Evolutionary conservation across 2,329 filamentous ascomycete species (phyloP).

Genomic region (Drechmeria coniospora): DNA sequence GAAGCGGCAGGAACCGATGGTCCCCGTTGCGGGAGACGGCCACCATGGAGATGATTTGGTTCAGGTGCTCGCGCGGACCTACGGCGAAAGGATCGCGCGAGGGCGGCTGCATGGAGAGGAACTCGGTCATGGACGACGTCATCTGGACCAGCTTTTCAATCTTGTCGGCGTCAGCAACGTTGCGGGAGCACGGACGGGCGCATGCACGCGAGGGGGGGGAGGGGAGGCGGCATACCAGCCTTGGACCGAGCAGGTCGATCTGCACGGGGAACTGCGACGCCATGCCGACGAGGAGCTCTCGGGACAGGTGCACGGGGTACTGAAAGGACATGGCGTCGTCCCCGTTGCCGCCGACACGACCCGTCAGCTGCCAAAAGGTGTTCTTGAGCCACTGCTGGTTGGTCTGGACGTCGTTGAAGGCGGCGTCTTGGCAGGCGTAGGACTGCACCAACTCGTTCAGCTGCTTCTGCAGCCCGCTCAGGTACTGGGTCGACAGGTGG

Average conservation of each 20-base stretch:
- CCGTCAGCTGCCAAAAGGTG: constrained; percentile 47
- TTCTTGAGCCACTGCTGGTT: constrained; percentile 53
- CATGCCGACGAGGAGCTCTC: constrained; percentile 47
- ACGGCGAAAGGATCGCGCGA: constrained; percentile 46
- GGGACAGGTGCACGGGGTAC: constrained; percentile 46
- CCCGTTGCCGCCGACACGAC: constrained; percentile 27
- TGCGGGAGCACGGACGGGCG: neutral
- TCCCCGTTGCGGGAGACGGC: constrained; percentile 60
- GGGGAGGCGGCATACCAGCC: constrained; percentile 58
- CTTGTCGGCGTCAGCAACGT: constrained; percentile 16
- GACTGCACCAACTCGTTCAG: constrained; percentile 38
- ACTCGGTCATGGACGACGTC: constrained; percentile 56
- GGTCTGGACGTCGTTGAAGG: constrained; percentile 37
- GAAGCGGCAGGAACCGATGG: constrained; percentile 59
- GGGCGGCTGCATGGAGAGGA: constrained; percentile 49
- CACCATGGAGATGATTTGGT: constrained; percentile 51
- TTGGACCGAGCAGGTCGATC: constrained; percentile 60
- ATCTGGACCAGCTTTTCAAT: constrained; percentile 72
- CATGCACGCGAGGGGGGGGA: too few species aligned
- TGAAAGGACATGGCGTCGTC: constrained; percentile 44
- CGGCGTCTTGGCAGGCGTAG: constrained; percentile 36
- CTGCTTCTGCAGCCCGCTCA: constrained; percentile 46
- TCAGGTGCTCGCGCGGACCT: constrained; percentile 59
- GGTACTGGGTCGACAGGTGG: constrained; percentile 40
- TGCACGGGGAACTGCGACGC: constrained; percentile 56